These are phyloP conservation scores for Penicillium janthinellum DNA, from an alignment of 2,329 filamentous ascomycete genomes.

Conservation along the genomic window DNA sequence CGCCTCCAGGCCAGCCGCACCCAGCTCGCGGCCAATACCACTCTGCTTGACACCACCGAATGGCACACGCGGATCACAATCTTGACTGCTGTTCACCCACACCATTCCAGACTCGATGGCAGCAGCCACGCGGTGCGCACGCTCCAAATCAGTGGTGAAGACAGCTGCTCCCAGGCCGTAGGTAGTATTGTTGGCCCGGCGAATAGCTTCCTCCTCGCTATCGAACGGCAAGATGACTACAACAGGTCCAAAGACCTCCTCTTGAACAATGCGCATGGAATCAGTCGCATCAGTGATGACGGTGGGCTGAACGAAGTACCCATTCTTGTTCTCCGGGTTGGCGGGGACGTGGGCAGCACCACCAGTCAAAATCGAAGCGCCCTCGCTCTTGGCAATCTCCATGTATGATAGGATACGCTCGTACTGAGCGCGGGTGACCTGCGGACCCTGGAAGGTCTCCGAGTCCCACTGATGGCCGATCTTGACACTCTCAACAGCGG, in stretches of 20 bases:
- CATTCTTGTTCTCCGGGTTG: constrained; percentile 37
- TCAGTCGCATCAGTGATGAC: constrained; percentile 41
- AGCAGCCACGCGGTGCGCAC: constrained; percentile 45
- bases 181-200: constrained; percentile 43
- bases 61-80: constrained; percentile 45
- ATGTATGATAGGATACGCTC: constrained; percentile 49
- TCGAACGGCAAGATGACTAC: constrained; percentile 45
- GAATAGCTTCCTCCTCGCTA: constrained; percentile 43
- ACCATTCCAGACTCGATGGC: constrained; percentile 52
- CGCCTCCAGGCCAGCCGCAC: constrained; percentile 45
- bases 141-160: constrained; percentile 46
- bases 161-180: constrained; percentile 48
- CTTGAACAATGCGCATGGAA: constrained; percentile 41
- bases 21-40: constrained; percentile 54
- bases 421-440: constrained; percentile 49
- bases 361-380: constrained; percentile 42
- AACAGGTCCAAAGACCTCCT: constrained; percentile 50
- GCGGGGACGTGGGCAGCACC: constrained; percentile 37
- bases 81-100: constrained; percentile 49
- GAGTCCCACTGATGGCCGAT: constrained; percentile 48
- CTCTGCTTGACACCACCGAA: constrained; percentile 51
- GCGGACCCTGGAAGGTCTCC: constrained; percentile 48
- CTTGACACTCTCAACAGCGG: constrained; percentile 39
- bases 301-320: constrained; percentile 46
- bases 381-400: constrained; percentile 45